Evolutionary conservation across 23 red algal genomes (phyloP).

Genomic region (Chondrus crispus): DNA sequence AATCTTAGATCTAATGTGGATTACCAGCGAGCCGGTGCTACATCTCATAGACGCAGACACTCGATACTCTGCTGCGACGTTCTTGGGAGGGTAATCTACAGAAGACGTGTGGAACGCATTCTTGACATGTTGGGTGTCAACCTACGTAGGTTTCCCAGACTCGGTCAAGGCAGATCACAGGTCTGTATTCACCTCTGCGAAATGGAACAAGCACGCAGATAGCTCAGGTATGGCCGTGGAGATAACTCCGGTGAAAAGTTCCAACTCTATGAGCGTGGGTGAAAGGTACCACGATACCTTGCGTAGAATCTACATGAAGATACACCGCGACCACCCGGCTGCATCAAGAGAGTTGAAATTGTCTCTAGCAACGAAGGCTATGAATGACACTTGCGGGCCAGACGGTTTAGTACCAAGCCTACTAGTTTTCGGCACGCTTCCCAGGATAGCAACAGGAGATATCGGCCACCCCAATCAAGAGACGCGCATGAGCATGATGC

Average conservation of each 20-base stretch:
- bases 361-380: not conserved
- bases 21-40: not conserved
- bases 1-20: not conserved
- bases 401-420: constrained; percentile 3
- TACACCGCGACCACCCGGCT: not conserved
- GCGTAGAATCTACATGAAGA: not conserved
- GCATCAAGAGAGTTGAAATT: not conserved
- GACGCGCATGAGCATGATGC: not conserved
- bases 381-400: constrained; percentile 23
- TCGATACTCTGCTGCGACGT: not conserved
- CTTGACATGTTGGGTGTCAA: not conserved
- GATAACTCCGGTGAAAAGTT: not conserved
- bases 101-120: constrained; percentile 15
- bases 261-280: not conserved
- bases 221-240: not conserved
- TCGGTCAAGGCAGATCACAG: not conserved
- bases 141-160: constrained; percentile 12
- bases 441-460: not conserved
- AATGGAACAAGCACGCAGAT: not conserved
- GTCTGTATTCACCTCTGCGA: not conserved
- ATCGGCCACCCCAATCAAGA: not conserved
- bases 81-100: not conserved
- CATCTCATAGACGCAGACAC: constrained; percentile 13
- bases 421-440: constrained; percentile 26
- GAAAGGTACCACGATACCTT: not conserved